phyloP scores from a whole-genome alignment of 345 rosid species.

The Capsella bursapastoris region DNA sequence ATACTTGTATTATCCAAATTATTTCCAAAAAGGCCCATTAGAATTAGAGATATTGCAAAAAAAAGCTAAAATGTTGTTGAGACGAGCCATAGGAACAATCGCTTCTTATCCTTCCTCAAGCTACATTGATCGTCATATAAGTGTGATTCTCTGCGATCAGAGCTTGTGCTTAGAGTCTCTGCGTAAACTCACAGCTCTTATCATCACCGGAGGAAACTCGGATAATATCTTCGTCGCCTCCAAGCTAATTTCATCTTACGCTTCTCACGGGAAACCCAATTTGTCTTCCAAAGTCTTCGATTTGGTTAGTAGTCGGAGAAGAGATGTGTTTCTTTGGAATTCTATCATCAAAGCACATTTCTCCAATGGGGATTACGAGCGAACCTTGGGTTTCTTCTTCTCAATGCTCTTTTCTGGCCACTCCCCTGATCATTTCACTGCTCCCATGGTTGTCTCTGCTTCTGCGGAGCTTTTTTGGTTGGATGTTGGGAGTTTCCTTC shows the following conservation, averaged over 20 bases:
- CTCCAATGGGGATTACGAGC: constrained; percentile 55
- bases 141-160: constrained; percentile 43
- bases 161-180: constrained; percentile 43
- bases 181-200: constrained; percentile 53
- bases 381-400: constrained; percentile 50
- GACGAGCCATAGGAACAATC: constrained; percentile 22
- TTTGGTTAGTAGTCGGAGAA: constrained; percentile 34
- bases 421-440: constrained; percentile 54
- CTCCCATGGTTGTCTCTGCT: constrained; percentile 68
- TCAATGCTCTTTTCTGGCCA: constrained; percentile 50
- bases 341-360: constrained; percentile 69
- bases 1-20: background rate
- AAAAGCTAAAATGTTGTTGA: constrained; percentile 12
- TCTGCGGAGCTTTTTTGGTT: constrained; percentile 60
- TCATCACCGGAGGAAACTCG: constrained; percentile 59
- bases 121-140: constrained; percentile 48
- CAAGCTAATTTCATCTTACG: constrained; percentile 63
- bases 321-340: constrained; percentile 72
- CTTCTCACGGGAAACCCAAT: constrained; percentile 45
- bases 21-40: constrained; percentile 8
- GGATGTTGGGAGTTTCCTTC: constrained; percentile 50
- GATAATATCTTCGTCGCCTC: constrained; percentile 59
- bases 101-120: constrained; percentile 41
- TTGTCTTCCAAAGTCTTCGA: constrained; percentile 50
- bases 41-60: background rate